Conservation (phyloP, 169 alveolate genomes). For the Plasmodium knowlesi region DNA sequence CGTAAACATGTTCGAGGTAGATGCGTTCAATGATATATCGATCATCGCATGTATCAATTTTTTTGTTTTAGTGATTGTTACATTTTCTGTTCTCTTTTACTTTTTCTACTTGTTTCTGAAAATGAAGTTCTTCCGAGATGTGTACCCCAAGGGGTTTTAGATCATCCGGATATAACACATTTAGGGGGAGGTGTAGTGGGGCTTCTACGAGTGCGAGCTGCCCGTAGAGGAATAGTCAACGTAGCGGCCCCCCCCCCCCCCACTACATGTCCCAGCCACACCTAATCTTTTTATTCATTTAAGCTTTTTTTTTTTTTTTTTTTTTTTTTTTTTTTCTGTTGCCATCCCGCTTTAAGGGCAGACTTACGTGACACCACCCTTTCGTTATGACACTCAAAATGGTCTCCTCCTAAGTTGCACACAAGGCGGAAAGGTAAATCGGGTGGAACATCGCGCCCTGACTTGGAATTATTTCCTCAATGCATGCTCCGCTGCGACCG, state of each 20-base stretch:
- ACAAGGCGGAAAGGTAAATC: not conserved
- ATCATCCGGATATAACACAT: not conserved
- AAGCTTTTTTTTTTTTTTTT: not conserved
- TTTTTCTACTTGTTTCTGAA: constrained; percentile 37
- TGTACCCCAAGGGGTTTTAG: constrained; percentile 19
- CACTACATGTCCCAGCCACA: not conserved
- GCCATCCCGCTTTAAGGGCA: not conserved
- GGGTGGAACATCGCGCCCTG: not conserved
- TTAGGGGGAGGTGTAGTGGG: not conserved
- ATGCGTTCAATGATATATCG: constrained; percentile 38
- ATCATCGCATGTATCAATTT: constrained; percentile 37
- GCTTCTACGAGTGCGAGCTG: not conserved
- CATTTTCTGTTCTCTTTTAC: constrained; percentile 18
- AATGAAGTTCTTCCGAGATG: constrained; percentile 4
- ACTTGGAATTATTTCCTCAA: not conserved
- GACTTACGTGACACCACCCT: not conserved
- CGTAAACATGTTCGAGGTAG: constrained; percentile 18
- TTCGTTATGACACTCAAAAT: not conserved
- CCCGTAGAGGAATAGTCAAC: not conserved
- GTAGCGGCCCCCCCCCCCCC: not conserved
- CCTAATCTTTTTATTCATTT: not conserved
- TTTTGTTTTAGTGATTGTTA: constrained; percentile 32
- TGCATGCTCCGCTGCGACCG: not conserved
- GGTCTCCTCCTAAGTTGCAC: not conserved
- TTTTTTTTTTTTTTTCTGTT: not conserved